These are phyloP conservation scores for Ploettnerulaceae sp. DNA, from an alignment of 2,329 filamentous ascomycete species.

Conservation along the genomic window DNA sequence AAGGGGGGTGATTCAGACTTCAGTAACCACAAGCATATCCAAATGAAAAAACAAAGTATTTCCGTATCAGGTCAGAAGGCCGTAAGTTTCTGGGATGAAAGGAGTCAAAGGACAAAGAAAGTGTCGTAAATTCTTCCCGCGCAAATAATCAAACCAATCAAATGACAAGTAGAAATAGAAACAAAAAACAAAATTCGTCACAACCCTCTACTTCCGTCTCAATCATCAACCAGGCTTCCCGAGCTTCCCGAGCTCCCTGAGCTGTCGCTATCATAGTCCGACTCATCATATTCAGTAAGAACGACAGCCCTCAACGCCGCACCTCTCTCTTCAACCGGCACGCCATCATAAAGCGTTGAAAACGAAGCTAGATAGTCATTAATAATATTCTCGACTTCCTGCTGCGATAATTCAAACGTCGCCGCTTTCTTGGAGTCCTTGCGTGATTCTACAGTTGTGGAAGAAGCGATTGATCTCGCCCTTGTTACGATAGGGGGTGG, in stretches of 20 bases:
- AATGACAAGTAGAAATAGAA: no score
- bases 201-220: no score
- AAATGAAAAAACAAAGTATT: no score
- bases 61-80: no score
- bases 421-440: neutral
- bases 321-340: slow-evolving; percentile 13
- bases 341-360: slow-evolving; percentile 17
- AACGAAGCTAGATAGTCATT: slow-evolving; percentile 21
- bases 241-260: slow-evolving; percentile 1
- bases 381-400: slow-evolving; percentile 19
- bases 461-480: neutral
- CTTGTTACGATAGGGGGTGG: neutral
- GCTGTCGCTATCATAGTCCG: slow-evolving; percentile 16
- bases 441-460: neutral
- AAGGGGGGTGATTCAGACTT: no score
- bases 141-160: no score
- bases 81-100: no score
- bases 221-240: slow-evolving; percentile 1
- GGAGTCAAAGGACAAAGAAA: no score
- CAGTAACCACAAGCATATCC: no score
- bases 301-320: slow-evolving; percentile 14
- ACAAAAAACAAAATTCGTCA: no score
- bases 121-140: no score
- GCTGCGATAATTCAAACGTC: slow-evolving; percentile 14
- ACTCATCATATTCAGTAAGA: slow-evolving; percentile 5